Evolutionary conservation across 306 rosid species (phyloP).

Genomic region (Gleditsia sinensis): DNA sequence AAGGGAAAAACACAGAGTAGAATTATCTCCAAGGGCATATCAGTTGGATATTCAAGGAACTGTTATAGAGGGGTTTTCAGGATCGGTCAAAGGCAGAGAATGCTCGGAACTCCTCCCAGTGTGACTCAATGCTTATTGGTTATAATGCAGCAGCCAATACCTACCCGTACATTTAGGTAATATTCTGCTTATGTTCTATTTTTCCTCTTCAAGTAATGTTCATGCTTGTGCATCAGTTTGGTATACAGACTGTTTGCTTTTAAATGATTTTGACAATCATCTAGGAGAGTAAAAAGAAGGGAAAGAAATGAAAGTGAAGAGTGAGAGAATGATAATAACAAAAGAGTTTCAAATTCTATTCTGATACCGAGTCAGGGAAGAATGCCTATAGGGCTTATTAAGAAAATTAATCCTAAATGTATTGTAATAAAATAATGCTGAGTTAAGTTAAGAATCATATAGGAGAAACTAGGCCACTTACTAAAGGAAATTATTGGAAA

Average conservation of each 20-base stretch:
- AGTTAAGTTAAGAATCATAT: background rate
- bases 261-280: background rate
- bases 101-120: constrained; percentile 86
- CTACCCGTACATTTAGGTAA: constrained; percentile 88
- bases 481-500: no score
- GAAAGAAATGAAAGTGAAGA: no score
- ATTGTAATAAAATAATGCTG: background rate
- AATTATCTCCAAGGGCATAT: constrained; percentile 92
- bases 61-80: constrained; percentile 90
- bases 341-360: no score
- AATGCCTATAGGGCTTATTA: no score
- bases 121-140: constrained; percentile 97
- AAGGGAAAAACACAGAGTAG: constrained; percentile 92
- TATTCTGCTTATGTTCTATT: background rate
- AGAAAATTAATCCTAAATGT: no score
- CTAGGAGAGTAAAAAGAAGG: no score
- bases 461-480: background rate
- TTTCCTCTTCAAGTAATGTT: no score
- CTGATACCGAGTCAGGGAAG: no score
- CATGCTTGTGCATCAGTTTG: background rate
- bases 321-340: no score
- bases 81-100: constrained; percentile 82
- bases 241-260: no score
- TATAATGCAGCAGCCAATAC: constrained; percentile 92
- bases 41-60: constrained; percentile 80